Conservation (phyloP, 257 asterid genomes). For the Phtheirospermum japonicum region DNA sequence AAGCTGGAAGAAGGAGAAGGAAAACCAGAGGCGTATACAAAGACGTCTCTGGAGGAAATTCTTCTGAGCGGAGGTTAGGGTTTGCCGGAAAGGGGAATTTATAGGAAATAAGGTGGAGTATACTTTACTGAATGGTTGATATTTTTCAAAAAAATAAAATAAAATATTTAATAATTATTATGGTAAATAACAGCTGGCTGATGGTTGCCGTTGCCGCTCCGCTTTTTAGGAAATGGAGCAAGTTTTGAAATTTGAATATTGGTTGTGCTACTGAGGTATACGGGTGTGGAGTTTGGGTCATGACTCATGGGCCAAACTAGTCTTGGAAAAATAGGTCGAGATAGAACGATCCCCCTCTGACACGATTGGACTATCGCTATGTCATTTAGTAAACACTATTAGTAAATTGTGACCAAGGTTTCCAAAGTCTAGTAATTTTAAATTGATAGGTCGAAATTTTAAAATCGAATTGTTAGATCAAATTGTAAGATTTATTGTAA, state of each 20-base stretch:
- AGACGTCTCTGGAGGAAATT: conserved; percentile 41
- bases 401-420: no score
- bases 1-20: not conserved
- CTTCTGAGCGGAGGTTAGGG: conserved; percentile 13
- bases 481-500: no score
- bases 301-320: no score
- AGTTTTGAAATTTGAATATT: conserved; percentile 25
- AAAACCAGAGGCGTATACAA: conserved; percentile 47
- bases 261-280: not conserved
- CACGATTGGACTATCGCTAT: no score
- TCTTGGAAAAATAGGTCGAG: no score
- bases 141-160: not conserved
- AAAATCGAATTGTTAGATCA: no score
- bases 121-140: conserved; percentile 4
- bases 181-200: conserved; percentile 26
- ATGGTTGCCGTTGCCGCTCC: conserved; percentile 34
- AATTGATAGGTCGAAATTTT: no score
- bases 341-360: no score
- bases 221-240: conserved; percentile 14
- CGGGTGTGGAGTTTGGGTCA: conserved; percentile 9
- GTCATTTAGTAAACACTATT: no score
- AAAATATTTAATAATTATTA: not conserved
- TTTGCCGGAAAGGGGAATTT: conserved; percentile 19
- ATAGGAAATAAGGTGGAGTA: not conserved
- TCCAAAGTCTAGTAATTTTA: no score